Base-by-base conservation (phyloP, 2,329 filamentous ascomycete species). In the Seiridium unicorne region DNA sequence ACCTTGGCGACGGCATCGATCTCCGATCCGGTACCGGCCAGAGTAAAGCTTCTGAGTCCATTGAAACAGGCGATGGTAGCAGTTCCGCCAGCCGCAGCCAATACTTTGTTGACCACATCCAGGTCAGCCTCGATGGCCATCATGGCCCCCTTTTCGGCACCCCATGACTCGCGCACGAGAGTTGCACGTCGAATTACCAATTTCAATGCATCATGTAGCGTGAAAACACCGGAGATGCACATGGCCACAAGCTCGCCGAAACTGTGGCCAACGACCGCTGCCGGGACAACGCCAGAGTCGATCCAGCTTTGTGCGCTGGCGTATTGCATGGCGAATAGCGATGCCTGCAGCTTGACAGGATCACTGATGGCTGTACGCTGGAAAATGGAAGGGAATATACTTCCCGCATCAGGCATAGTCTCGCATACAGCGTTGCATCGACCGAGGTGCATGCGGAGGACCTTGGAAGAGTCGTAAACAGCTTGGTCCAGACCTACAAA, bases 11-110 rank as follows among this genome's bases (percentile, higher is more conserved):
- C 58, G 4, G 63, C 55, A 18, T 71, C 67, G 38, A 75, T 69
- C 2, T 68, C 61, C 1, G 61, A 47, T 3, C 35, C 54, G 10
- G 69, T 65, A 1, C 74, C 74, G 6, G 69, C 73, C 2, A 74
- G 48, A 2, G 72, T 72, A 32, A 71, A 69, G 46, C 65, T 71
- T 4, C 57, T 57, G 1, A 70, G 65, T 1, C 70, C 70, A 36
- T 81, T 83, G 65, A 71, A 79, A 64, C 81, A 84, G 0, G 82
- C 81, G 42, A 84, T 77, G 5, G 51, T 58, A 9, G 55, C 64
- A 5, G 32, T 46, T 3, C 5, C 46, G 6, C 63, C 63, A 3
- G 61, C 53, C 34, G 61, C 53, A 2, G 32, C 42, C 4, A 72
- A 57, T 26, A 73, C 11, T 10, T 65, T 61, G 1, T 69, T 62